Percentiles rank a stretch among this genome's conserved stretches.
Evolutionary conservation across 2,329 filamentous ascomycete species (phyloP).

Genomic region (Neonectria coccinea): DNA sequence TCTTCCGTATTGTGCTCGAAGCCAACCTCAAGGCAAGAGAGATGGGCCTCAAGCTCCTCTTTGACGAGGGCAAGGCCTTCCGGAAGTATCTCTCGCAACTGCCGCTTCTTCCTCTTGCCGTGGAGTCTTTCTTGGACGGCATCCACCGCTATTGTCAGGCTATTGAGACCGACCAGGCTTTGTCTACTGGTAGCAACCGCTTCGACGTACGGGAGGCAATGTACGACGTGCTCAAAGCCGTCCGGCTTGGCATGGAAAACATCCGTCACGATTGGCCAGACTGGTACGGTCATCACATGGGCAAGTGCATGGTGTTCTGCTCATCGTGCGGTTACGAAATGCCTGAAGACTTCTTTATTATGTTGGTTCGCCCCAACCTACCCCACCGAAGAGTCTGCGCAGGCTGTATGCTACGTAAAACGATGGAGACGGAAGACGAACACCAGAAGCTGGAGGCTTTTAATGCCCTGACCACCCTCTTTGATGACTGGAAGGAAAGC

Average conservation of each 20-base stretch:
- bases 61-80: slow-evolving; percentile 48
- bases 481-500: slow-evolving; percentile 40
- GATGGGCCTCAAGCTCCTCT: slow-evolving; percentile 48
- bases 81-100: slow-evolving; percentile 46
- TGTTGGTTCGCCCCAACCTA: background rate
- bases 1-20: slow-evolving; percentile 50
- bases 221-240: slow-evolving; percentile 51
- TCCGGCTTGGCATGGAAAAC: slow-evolving; percentile 44
- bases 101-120: slow-evolving; percentile 46
- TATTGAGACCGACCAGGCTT: background rate
- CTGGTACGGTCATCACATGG: slow-evolving; percentile 46
- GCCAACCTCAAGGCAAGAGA: slow-evolving; percentile 49
- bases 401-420: slow-evolving; percentile 46
- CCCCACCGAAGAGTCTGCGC: slow-evolving; percentile 44
- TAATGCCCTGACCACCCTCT: slow-evolving; percentile 38
- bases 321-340: slow-evolving; percentile 51
- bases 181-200: background rate
- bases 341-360: slow-evolving; percentile 48
- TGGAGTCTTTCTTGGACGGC: slow-evolving; percentile 50
- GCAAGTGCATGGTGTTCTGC: slow-evolving; percentile 44
- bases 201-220: slow-evolving; percentile 35
- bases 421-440: slow-evolving; percentile 48
- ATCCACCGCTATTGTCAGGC: slow-evolving; percentile 45
- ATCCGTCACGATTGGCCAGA: slow-evolving; percentile 36
- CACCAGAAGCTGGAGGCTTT: slow-evolving; percentile 43